A percentile compares a stretch with the other conserved stretches of the same genome.
phyloP scores from a whole-genome alignment of 2,329 filamentous ascomycete species.

The Penicillium sp. region DNA sequence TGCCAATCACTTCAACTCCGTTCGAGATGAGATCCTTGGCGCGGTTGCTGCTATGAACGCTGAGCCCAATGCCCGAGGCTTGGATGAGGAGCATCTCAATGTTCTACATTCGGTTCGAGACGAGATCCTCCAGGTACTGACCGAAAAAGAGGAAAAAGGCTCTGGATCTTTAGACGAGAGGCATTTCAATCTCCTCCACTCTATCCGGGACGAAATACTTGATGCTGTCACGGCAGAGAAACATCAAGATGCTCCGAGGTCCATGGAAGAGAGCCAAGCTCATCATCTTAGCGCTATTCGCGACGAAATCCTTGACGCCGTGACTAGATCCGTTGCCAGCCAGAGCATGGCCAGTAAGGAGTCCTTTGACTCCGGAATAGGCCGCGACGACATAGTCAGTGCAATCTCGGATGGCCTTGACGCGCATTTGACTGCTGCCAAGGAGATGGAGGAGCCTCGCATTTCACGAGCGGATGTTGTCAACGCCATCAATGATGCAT shows the following conservation, averaged over 20 bases:
- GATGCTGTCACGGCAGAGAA: slow-evolving; percentile 5
- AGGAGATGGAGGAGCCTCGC: slow-evolving; percentile 50
- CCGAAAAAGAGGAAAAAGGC: slow-evolving; percentile 3
- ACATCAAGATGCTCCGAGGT: slow-evolving; percentile 9
- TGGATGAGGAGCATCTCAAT: slow-evolving; percentile 20
- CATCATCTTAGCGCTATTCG: slow-evolving; percentile 27
- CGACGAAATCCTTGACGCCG: slow-evolving; percentile 33
- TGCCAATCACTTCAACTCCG: slow-evolving; percentile 20
- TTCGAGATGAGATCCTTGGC: slow-evolving; percentile 31
- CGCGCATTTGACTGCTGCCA: slow-evolving; percentile 41
- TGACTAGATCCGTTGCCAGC: slow-evolving; percentile 27
- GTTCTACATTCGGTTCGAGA: slow-evolving; percentile 25
- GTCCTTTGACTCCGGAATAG: slow-evolving; percentile 38
- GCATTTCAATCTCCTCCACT: slow-evolving; percentile 5
- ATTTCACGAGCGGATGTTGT: slow-evolving; percentile 31
- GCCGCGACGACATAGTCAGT: slow-evolving; percentile 53
- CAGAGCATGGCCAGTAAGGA: slow-evolving; percentile 30
- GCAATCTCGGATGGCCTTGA: slow-evolving; percentile 55
- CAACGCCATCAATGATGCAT: slow-evolving; percentile 31
- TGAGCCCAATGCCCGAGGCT: slow-evolving; percentile 12
- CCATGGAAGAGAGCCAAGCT: slow-evolving; percentile 24
- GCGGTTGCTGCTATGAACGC: slow-evolving; percentile 25
- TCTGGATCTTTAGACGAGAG: slow-evolving; percentile 7
- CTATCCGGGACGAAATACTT: slow-evolving; percentile 33
- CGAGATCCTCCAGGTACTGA: slow-evolving; percentile 26